Base-by-base conservation (phyloP, 83 land plant genomes). In the Thuja plicata region DNA sequence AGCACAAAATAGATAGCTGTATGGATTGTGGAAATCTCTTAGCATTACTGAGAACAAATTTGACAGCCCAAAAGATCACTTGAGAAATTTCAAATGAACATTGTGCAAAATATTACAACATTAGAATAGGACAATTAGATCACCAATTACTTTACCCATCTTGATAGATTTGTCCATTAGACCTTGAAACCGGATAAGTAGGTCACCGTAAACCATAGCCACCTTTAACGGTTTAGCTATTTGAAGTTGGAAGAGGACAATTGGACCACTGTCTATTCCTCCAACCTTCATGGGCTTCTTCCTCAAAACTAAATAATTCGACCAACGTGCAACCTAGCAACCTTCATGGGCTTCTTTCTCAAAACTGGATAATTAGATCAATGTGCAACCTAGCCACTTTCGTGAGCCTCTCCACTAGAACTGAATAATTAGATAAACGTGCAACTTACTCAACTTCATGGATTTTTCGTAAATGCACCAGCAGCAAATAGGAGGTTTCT, bases 401-500 rank as follows among this genome's bases (percentile, higher is more conserved):
- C 73, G 27, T 66, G 73, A 24, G 30, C n/a, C 27, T 66, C 30
- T 66, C 30, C 79, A 76, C 12, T 76, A 10, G 17, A 34, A 76
- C 79, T 32, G 17, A 35, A 76, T 6, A 76, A 76, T 12, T 76
- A 76, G 79, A 74, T 12, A 12, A 0, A 7, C 15, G 4, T 34
- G 38, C 79, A 34, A 34, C 34, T 11, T 34, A 34, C 17, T 16
- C 17, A 76, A 38, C 38, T 66, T 66, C 38, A 76, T 11, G 79
- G 79, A 40, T 19, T 86, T 55, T 24, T 91, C 10, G 94, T 90
- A 81, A 97, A 94, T 24, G 93, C 96, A 27, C 98, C 99, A 73
- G 96, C 97, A 15, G 98, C 99, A 90, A 95, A 94, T 38, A 97
- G 90, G 1, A 97, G 93, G 87, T 96, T 97, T 88, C 98, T 95